Evolutionary conservation across 2,329 filamentous ascomycete genomes (phyloP).

Genomic region (Colletotrichum lindemuthianum): DNA sequence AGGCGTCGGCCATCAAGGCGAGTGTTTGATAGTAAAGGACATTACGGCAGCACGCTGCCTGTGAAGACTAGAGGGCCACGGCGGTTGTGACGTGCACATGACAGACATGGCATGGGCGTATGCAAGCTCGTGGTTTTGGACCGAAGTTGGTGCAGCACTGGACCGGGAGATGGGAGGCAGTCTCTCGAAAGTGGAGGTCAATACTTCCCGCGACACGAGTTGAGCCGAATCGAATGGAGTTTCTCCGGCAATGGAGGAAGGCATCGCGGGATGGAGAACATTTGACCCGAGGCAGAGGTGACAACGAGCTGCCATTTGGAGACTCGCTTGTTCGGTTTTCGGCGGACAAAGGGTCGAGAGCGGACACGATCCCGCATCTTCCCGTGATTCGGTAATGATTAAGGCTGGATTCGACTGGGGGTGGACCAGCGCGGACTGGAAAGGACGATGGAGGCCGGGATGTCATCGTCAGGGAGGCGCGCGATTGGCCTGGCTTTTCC

Average conservation of each 20-base stretch:
- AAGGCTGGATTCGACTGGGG: constrained; percentile 18
- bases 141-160: constrained; percentile 18
- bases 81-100: background rate
- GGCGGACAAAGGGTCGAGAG: constrained; percentile 27
- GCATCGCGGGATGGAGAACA: background rate
- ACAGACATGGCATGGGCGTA: constrained; percentile 17
- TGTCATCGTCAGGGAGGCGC: constrained; percentile 22
- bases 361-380: constrained; percentile 30
- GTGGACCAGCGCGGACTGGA: constrained; percentile 12
- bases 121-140: constrained; percentile 28
- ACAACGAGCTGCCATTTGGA: constrained; percentile 2
- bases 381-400: constrained; percentile 33
- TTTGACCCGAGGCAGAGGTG: constrained; percentile 29
- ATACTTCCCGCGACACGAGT: constrained; percentile 24
- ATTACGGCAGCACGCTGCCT: background rate
- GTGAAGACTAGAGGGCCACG: background rate
- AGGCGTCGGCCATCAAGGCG: background rate
- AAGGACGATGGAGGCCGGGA: constrained; percentile 25
- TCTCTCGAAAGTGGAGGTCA: constrained; percentile 25
- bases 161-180: constrained; percentile 7
- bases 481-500: constrained; percentile 33
- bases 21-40: constrained; percentile 5
- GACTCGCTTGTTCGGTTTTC: constrained; percentile 19
- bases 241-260: constrained; percentile 24
- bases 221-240: constrained; percentile 21